Evolutionary conservation across 176 grass and related monocot species (phyloP).

Genomic region (Aegilops tauschii): DNA sequence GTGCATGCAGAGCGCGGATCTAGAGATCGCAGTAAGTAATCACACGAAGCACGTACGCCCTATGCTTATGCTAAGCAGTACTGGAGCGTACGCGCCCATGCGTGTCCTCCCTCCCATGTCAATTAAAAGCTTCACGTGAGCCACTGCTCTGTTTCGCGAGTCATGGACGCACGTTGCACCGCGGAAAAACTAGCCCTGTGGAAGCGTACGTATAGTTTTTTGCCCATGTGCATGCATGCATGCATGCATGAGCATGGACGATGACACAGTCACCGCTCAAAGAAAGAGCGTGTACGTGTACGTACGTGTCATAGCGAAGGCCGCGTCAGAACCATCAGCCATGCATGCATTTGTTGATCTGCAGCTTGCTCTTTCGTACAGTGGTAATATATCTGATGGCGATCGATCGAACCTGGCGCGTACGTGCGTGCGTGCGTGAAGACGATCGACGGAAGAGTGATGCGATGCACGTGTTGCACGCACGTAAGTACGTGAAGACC

Average conservation of each 20-base stretch:
- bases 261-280: neutral
- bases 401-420: no score
- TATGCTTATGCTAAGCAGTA: neutral
- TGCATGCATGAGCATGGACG: neutral
- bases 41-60: neutral
- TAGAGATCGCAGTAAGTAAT: neutral
- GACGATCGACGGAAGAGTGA: no score
- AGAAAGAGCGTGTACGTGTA: neutral
- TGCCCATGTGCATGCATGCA: neutral
- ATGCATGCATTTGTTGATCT: neutral
- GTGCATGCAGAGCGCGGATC: neutral
- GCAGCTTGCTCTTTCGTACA: neutral
- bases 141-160: neutral
- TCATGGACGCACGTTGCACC: neutral
- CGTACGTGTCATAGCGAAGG: neutral
- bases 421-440: no score
- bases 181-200: neutral
- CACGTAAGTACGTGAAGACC: neutral
- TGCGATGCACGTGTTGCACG: no score
- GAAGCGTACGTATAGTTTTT: neutral
- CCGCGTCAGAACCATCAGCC: neutral
- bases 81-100: neutral
- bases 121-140: constrained; percentile 27
- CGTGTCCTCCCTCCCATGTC: neutral
- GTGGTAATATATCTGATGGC: no score